Evolutionary conservation across 345 rosid species (phyloP), one percentile per base, ranked within the genome.

Genomic region (Sisymbrium irio): DNA sequence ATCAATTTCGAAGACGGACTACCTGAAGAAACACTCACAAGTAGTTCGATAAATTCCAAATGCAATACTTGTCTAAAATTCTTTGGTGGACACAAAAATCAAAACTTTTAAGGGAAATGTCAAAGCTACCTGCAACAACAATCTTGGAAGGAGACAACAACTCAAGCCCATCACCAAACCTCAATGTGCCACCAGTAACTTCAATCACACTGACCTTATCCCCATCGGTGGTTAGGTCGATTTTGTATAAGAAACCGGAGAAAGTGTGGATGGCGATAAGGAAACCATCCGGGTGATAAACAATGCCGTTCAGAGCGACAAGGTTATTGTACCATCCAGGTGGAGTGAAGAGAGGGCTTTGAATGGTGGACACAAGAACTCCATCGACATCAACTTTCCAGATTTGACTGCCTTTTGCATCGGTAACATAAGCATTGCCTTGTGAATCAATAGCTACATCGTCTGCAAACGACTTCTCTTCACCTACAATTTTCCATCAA

Each of bases 201-300:
- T 72, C 42, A 37, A 93, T 76, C 11, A 87, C 69, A 78, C 78
- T 72, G 45, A 91, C 87, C 51, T 77, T 11, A 10, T 81, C 80
- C 15, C 80, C 89, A 14, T 71, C 80, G 36, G 60, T 27, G 22
- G 78, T 14, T 9, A 85, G 1, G 45, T 87, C 86, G 74, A 94
- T 73, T 87, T 89, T 91, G 65, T 56, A 82, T 45, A 94, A 65
- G 25, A 67, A 80, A 65, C 98, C 98, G 55, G 71, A 75, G 71
- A 86, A 61, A 1, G 95, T 91, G 57, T 91, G 98, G 54, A 94
- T 81, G 33, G 81, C 94, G 37, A 94, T 73, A 73, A 94, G 78
- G 81, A 81, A 91, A 0, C 95, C 97, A 9, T 89, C 86, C 0
- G 97, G 96, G 63, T 94, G 97, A 84, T 84, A 88, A 32, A 87